Base-by-base conservation (phyloP, 2,329 filamentous ascomycete species). In the Monosporascus sp. region DNA sequence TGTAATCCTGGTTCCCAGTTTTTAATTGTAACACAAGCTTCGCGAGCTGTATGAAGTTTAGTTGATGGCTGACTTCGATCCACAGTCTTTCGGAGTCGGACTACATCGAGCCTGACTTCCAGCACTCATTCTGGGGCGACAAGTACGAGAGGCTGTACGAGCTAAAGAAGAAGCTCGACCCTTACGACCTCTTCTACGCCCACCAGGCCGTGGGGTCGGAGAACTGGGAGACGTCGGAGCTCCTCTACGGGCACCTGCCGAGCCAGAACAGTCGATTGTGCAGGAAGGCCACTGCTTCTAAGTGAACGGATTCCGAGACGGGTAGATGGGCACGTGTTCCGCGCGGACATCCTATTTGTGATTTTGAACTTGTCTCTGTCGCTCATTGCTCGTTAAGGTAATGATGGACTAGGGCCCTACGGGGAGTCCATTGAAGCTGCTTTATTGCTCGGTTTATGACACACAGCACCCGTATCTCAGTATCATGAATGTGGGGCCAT, bases 141-240 rank as follows among this genome's bases (percentile, higher is more conserved):
- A 69, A 70, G 41, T 73, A 73, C 37, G 56, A 62, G 34, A 60
- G 64, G 27, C 50, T 73, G 8, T 70, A 70, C 36, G 31, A 60
- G 45, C 53, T 73, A 1, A 73, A 73, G 64, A 64, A 69, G 56
- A 57, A 66, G 54, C 55, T 67, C 20, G 70, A 73, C 16, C 69
- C 70, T n/a, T 61, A 60, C 26, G 65, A 66, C 7, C 48, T 73
- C 0, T 70, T 73, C 26, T 71, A 71, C 46, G 65, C 68, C 7
- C 65, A 67, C 34, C 69, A 66, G 19, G 70, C 69, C 19, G 69
- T 73, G 7, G 71, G 71, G 0, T 69, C 66, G 7, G 71, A 73
- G 55, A 64, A 72, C 41, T 74, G 72, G 66, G 60, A 69, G 56
- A 64, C 63, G 61, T 60, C 59, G 11, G 62, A 61, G 20, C 58